Evolutionary conservation across 352 stramenopile species (phyloP).

Genomic region (Globisporangium lucens): DNA sequence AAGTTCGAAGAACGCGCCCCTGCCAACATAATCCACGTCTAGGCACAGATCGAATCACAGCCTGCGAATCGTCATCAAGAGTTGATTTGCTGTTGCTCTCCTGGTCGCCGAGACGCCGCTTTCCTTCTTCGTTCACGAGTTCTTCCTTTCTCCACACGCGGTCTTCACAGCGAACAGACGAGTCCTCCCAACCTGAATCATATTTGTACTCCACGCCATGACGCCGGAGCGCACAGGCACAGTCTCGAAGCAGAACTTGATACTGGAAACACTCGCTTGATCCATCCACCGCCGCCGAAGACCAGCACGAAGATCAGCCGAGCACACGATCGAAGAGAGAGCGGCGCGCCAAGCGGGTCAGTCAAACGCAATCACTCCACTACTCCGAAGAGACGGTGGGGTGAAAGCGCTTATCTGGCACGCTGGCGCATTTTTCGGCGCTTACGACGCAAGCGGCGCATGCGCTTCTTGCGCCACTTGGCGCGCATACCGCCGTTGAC

Average conservation of each 20-base stretch:
- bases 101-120: too few species aligned
- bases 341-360: not conserved
- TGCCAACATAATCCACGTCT: not conserved
- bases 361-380: conserved; percentile 3
- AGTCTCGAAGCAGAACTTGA: too few species aligned
- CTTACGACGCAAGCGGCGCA: conserved; percentile 97
- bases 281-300: too few species aligned
- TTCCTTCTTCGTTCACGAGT: too few species aligned
- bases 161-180: too few species aligned
- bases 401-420: conserved; percentile 90
- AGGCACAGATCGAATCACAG: not conserved
- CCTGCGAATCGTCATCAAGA: not conserved
- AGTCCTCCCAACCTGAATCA: too few species aligned
- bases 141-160: too few species aligned
- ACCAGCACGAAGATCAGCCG: too few species aligned
- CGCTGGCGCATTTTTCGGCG: conserved; percentile 98
- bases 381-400: not conserved
- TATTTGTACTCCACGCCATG: too few species aligned
- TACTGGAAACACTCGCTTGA: too few species aligned
- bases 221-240: too few species aligned
- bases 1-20: not conserved
- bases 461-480: conserved; percentile 99
- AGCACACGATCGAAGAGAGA: too few species aligned
- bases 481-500: conserved; percentile 93
- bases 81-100: conserved; percentile 1